Conservation (phyloP, 2,329 filamentous ascomycete species). For the Fonsecaea nubica region DNA sequence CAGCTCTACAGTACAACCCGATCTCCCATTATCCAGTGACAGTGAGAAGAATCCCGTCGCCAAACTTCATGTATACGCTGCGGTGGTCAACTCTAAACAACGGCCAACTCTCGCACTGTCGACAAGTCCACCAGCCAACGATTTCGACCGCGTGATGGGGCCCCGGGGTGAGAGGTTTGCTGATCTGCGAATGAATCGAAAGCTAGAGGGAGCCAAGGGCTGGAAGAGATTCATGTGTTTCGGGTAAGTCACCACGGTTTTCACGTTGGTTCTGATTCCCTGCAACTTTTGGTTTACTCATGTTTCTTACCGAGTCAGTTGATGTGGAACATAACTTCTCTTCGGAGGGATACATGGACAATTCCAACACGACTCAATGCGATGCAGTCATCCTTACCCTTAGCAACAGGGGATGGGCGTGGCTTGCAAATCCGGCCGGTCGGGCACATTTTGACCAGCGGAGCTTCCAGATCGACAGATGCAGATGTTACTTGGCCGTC, state of each 20-base stretch:
- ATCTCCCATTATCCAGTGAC: conserved; percentile 21
- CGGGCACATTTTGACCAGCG: background rate
- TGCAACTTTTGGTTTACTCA: background rate
- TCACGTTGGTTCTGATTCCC: background rate
- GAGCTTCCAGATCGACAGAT: background rate
- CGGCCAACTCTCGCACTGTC: conserved; percentile 20
- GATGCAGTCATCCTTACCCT: background rate
- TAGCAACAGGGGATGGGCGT: background rate
- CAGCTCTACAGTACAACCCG: conserved; percentile 29
- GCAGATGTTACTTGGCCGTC: background rate
- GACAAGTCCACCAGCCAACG: conserved; percentile 13
- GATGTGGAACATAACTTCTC: background rate
- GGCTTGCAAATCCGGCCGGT: background rate
- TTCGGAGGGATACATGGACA: background rate
- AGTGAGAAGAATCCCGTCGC: conserved; percentile 28
- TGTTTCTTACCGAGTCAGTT: conserved; percentile 4
- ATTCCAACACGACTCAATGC: background rate
- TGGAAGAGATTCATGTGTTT: conserved; percentile 33
- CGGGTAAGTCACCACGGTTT: conserved; percentile 12
- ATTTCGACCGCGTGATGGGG: conserved; percentile 28
- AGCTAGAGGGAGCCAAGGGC: conserved; percentile 12
- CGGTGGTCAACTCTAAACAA: conserved; percentile 23
- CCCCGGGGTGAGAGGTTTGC: conserved; percentile 33
- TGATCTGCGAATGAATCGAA: conserved; percentile 34
- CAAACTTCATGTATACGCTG: conserved; percentile 33